Evolutionary conservation across 2,329 filamentous ascomycete species (phyloP), one percentile per base, ranked within the genome.

Genomic region (Alternaria gansuensis): DNA sequence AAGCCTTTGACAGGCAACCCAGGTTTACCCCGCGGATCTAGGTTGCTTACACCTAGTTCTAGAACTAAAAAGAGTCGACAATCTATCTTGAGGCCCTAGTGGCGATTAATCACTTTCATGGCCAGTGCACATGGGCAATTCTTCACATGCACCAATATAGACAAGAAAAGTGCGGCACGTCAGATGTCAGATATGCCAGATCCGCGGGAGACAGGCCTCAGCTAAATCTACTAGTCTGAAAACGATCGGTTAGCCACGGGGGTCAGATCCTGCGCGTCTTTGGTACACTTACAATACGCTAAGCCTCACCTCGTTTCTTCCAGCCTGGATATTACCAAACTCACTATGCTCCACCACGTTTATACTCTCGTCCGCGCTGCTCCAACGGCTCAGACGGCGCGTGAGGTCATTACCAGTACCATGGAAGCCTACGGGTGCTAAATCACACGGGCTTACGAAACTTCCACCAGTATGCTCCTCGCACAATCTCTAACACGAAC

Each of bases 111-210:
- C n/a, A 54, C 44, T 36, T 31, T 14, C 29, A 43, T 49, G 44
- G 55, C 17, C 55, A 36, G 23, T 54, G 55, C 51, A 54, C 37
- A 23, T 54, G 31, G 51, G 21, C 26, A 50, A 23, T 13, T 49
- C 43, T 39, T 49, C 24, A 41, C 44, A 21, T 46, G 31, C 31
- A 23, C 43, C 24, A 54, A 39, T 6, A 37, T 44, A 26, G 51
- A 36, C 37, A 26, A 50, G 31, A 21, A 28, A 31, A 9, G 24
- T 17, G 28, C 43, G 43, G 55, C 31, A 58, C 51, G 51, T 58
- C 51, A 58, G 55, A 53, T 44, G 55, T 58, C 33, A 43, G 44
- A 58, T 41, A 49, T 33, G 44, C 44, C 51, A 54, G 44, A 39
- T 48, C 55, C 51, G 51, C 51, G 44, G 55, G 41, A 34, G 37